Conservation (phyloP, 1,284 basidiomycete species). For the Pyrrhoderma lamaoense region DNA sequence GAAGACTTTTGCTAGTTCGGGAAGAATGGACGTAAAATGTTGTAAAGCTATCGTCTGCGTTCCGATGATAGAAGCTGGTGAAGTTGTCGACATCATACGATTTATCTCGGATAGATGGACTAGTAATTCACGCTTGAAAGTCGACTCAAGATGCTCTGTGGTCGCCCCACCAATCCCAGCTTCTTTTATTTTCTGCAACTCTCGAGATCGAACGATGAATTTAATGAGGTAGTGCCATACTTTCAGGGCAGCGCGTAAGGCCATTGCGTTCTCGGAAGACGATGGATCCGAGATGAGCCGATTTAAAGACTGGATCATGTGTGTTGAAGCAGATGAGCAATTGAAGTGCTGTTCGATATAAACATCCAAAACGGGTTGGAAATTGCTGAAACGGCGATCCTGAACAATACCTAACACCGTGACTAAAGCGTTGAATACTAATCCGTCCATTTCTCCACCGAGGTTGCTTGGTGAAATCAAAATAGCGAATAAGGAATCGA, state of each 20-base stretch:
- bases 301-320: slow-evolving; percentile 84
- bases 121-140: slow-evolving; percentile 79
- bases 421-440: slow-evolving; percentile 88
- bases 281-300: slow-evolving; percentile 72
- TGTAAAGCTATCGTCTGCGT: slow-evolving; percentile 93
- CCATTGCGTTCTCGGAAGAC: slow-evolving; percentile 65
- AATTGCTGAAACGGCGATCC: slow-evolving; percentile 94
- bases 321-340: slow-evolving; percentile 69
- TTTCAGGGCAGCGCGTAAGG: slow-evolving; percentile 84
- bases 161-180: slow-evolving; percentile 73
- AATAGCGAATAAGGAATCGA: slow-evolving; percentile 91
- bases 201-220: slow-evolving; percentile 83
- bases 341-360: slow-evolving; percentile 91
- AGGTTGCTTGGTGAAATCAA: slow-evolving; percentile 72
- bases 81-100: slow-evolving; percentile 78
- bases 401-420: slow-evolving; percentile 86
- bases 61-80: slow-evolving; percentile 84
- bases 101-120: slow-evolving; percentile 78
- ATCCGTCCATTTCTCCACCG: slow-evolving; percentile 72
- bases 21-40: slow-evolving; percentile 89
- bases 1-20: slow-evolving; percentile 80
- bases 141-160: slow-evolving; percentile 77
- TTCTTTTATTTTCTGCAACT: slow-evolving; percentile 80
- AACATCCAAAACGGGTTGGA: slow-evolving; percentile 86
- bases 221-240: slow-evolving; percentile 97